Conservation (phyloP, 495 filamentous ascomycete species). For the Chaetomium tenue region DNA sequence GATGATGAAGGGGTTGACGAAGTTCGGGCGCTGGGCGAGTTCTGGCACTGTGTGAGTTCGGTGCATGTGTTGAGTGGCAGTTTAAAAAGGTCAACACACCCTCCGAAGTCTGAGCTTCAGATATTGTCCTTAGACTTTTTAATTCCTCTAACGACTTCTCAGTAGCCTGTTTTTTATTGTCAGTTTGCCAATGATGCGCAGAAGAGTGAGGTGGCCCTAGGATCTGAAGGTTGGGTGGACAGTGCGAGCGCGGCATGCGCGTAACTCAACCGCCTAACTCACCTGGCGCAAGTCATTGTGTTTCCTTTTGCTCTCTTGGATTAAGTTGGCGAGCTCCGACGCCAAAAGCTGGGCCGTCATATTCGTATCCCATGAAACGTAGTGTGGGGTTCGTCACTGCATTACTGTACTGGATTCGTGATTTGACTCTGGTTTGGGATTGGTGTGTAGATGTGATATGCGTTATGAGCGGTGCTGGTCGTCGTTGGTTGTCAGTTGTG, state of each 20-base stretch:
- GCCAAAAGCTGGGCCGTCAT: conserved; percentile 94
- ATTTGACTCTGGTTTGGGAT: not conserved
- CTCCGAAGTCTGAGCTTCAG: conserved; percentile 78
- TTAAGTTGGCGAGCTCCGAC: conserved; percentile 84
- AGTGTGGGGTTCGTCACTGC: not conserved
- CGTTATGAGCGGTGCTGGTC: not conserved
- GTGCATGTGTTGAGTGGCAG: not conserved
- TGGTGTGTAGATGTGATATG: not conserved
- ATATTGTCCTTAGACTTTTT: conserved; percentile 70
- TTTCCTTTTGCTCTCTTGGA: conserved; percentile 94
- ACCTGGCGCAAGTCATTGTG: conserved; percentile 85
- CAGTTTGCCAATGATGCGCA: not conserved
- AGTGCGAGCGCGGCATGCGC: conserved; percentile 21
- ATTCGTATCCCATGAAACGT: conserved; percentile 40
- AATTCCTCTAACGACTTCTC: conserved; percentile 92
- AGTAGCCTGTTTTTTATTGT: conserved; percentile 61
- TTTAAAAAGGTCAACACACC: conserved; percentile 53
- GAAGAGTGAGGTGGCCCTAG: not conserved
- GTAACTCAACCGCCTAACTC: conserved; percentile 25
- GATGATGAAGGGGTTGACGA: conserved; percentile 88
- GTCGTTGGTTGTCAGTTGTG: not conserved
- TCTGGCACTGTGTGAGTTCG: conserved; percentile 53
- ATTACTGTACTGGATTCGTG: not conserved
- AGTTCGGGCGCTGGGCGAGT: conserved; percentile 73
- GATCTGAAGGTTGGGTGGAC: not conserved